Evolutionary conservation across 345 rosid genomes (phyloP), one percentile per base, ranked within the genome.

Genomic region (Firmiana major): DNA sequence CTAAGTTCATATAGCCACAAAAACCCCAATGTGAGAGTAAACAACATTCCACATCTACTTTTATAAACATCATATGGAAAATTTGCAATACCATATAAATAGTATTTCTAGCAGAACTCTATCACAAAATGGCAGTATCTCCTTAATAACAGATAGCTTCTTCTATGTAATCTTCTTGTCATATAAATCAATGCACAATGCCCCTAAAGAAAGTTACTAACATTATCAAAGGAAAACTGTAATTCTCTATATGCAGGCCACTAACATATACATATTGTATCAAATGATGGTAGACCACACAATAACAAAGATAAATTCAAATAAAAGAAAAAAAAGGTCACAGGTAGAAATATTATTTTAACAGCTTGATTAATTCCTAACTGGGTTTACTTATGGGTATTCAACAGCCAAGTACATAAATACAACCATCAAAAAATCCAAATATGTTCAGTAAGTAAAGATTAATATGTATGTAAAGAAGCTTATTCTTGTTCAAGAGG

Each of bases 331-430:
- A 34, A 31, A 6, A 51, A 10, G 6, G 59, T 71, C 75, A 19
- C 19, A 34, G 15, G 62, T 31, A 31, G 43, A 31, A 31, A 71
- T 51, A 36, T 10, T 51, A 55, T 57, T 43, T 71, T 5, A 71
- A 34, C 51, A 73, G n/a, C 34, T 58, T 54, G 31, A 54, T 38
- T 38, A 38, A 72, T 19, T 53, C 13, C 45, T 36, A 53, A 54
- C 21, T 1, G 42, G 48, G 31, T 54, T 38, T 26, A 54, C 19
- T 15, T 38, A 55, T 75, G 43, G 70, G 58, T 12, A 62, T 34
- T 26, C 15, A 74, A 75, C 70, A 21, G 38, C 34, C 12, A 66
- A 77, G 31, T 36, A 40, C 58, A 77, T 19, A 26, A 55, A 65
- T 55, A 51, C 21, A 64, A 17, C 63, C 16, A 54, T 36, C 53